Evolutionary conservation across 805 yeast genomes (phyloP).

Genomic region (Lachancea kluyveri): DNA sequence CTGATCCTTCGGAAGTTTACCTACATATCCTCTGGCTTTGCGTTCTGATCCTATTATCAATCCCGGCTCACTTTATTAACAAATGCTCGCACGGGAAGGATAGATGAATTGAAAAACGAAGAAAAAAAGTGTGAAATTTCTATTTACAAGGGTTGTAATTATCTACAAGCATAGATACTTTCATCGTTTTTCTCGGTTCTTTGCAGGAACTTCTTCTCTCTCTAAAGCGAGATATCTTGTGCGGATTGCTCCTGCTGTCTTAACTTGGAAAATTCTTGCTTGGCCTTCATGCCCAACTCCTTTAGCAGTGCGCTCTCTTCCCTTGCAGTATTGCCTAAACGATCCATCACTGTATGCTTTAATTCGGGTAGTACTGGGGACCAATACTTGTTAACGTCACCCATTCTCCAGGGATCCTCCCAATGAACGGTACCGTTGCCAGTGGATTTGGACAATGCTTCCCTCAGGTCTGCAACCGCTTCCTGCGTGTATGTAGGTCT

Average conservation of each 20-base stretch:
- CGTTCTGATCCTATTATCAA: too few species aligned
- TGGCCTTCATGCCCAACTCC: constrained; percentile 38
- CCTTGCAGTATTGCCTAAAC: constrained; percentile 47
- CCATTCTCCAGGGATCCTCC: constrained; percentile 87
- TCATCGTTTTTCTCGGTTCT: too few species aligned
- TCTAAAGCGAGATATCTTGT: constrained; percentile 4
- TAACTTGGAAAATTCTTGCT: constrained; percentile 13
- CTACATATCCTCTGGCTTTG: too few species aligned
- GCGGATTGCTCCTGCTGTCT: constrained; percentile 11
- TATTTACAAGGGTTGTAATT: too few species aligned
- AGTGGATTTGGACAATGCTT: constrained; percentile 22
- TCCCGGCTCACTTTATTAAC: too few species aligned
- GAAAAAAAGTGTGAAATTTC: too few species aligned
- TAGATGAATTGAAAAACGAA: too few species aligned
- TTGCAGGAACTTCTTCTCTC: too few species aligned
- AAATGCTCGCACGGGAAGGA: too few species aligned
- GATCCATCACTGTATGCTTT: constrained; percentile 53
- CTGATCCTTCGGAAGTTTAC: too few species aligned
- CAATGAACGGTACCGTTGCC: constrained; percentile 51
- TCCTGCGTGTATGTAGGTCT: constrained; percentile 89
- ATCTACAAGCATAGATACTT: too few species aligned
- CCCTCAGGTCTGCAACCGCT: constrained; percentile 73
- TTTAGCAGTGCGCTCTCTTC: constrained; percentile 64
- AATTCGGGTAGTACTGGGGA: constrained; percentile 39
- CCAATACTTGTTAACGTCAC: constrained; percentile 69